Evolutionary conservation across 108 stramenopile species (phyloP), one percentile per base, ranked within the genome.

Genomic region (Stephanodiscus minutulus): DNA sequence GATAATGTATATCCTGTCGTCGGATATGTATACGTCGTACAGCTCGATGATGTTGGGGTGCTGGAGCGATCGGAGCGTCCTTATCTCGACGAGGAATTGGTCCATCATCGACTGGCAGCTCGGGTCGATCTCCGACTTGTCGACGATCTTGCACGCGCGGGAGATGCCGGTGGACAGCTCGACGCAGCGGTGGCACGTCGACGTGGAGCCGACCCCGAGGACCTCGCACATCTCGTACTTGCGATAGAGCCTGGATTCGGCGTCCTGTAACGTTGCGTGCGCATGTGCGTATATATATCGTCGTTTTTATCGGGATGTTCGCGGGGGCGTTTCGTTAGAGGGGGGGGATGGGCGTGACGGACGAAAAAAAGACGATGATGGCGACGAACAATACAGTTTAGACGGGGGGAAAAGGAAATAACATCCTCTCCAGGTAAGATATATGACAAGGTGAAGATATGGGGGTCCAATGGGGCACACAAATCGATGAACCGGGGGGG

Each of bases 131-230:
- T 91, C 88, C 35, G 83, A 78, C 54, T 96, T 97, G 79, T 98
- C 97, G 55, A 99, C 96, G 33, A 98, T 90, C 77, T 99, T 99
- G 77, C 97, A 97, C 0, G 98, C 98, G 56, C 85, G 96, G 46
- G 85, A 77, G 47, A 82, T 60, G 37, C 86, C 85, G 9, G 85
- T 84, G 49, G 61, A 18, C 22, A 65, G 54, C 25, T 78, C 70
- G 33, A 85, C 55, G 73, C 98, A 98, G 47, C 93, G 87, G 70
- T 98, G 95, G 60, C 94, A 95, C 37, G 91, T 94, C 21, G 95
- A 96, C 15, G 98, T 98, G 58, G 95, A 96, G 25, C 98, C 98
- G 10, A 98, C 94, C 0, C 98, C 98, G 64, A 98, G 82, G 9
- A 91, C 97, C 65, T 98, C 97, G 70, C 82, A 74, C 47, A 98